Percentiles rank a stretch among this genome's conserved stretches.
Conservation (phyloP, 805 yeast genomes). For the Lipomyces orientalis region DNA sequence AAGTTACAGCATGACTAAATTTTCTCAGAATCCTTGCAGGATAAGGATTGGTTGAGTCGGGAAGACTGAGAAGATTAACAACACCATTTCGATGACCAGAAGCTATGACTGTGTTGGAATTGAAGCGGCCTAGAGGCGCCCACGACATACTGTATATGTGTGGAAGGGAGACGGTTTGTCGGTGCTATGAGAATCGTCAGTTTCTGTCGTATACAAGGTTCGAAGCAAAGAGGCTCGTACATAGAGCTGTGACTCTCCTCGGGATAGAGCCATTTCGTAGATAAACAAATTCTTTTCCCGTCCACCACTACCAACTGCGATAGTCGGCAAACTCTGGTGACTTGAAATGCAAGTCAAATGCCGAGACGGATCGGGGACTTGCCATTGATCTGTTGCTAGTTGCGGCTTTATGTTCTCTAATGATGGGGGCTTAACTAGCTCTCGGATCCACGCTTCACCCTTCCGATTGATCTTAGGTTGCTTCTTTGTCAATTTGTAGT, state of each 20-base stretch:
- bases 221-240: conserved; percentile 1
- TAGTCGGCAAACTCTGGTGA: conserved; percentile 47
- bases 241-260: conserved; percentile 25
- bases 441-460: conserved; percentile 38
- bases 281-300: conserved; percentile 55
- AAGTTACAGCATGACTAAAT: conserved; percentile 67
- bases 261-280: conserved; percentile 53
- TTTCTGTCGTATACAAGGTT: not conserved
- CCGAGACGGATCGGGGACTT: conserved; percentile 46
- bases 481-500: not conserved
- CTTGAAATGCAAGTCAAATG: conserved; percentile 47
- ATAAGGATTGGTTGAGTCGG: conserved; percentile 56
- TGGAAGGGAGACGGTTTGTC: conserved; percentile 62
- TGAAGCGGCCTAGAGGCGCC: conserved; percentile 46
- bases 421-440: conserved; percentile 32
- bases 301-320: conserved; percentile 64
- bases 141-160: conserved; percentile 55
- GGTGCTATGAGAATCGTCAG: conserved; percentile 47
- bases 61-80: conserved; percentile 73
- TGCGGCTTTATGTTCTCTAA: conserved; percentile 28
- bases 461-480: conserved; percentile 21
- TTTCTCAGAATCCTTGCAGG: conserved; percentile 77
- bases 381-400: conserved; percentile 42
- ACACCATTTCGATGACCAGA: conserved; percentile 81
- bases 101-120: conserved; percentile 54